A percentile compares a stretch with the other conserved stretches of the same genome.
These are phyloP conservation scores for Geotrichum klebahnii DNA, from an alignment of 1,139 yeast genomes.

Conservation along the genomic window DNA sequence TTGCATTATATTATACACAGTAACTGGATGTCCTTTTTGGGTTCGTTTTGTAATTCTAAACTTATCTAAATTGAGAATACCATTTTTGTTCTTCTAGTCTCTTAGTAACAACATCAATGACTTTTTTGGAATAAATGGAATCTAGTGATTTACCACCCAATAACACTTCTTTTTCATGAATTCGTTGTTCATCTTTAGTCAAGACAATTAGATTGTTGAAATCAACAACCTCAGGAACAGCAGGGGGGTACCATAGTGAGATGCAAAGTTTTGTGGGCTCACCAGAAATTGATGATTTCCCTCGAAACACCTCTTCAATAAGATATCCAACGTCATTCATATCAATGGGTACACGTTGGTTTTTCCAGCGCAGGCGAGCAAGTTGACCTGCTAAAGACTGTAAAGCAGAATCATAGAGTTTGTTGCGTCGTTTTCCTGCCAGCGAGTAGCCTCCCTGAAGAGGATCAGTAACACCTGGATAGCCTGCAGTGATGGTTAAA, in stretches of 20 bases:
- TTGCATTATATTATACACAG: neutral
- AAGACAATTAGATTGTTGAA: conserved; percentile 76
- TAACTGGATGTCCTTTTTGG: too few relatives aligned
- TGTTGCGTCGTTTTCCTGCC: conserved; percentile 85
- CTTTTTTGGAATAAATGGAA: conserved; percentile 62
- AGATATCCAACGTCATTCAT: conserved; percentile 72
- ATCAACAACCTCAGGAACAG: conserved; percentile 40
- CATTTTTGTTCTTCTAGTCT: conserved; percentile 72
- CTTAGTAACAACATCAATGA: conserved; percentile 53
- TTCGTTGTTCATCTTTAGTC: conserved; percentile 81
- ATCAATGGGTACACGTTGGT: conserved; percentile 61
- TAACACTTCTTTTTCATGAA: conserved; percentile 71
- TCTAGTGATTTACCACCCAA: conserved; percentile 57
- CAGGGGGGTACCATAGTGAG: conserved; percentile 73
- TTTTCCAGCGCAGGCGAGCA: conserved; percentile 59
- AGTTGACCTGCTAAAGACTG: conserved; percentile 86
- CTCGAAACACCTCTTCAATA: conserved; percentile 88
- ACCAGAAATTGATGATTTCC: conserved; percentile 86
- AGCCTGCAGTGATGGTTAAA: conserved; percentile 74
- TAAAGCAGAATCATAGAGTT: conserved; percentile 74
- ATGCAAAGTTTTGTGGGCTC: conserved; percentile 73
- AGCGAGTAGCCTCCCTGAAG: conserved; percentile 45
- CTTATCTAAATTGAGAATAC: conserved; percentile 41
- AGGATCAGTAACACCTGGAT: conserved; percentile 59
- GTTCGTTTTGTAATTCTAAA: neutral